Evolutionary conservation across 1,139 yeast species (phyloP), one percentile per base, ranked within the genome.

Genomic region (Trichomonascaceae sp.): DNA sequence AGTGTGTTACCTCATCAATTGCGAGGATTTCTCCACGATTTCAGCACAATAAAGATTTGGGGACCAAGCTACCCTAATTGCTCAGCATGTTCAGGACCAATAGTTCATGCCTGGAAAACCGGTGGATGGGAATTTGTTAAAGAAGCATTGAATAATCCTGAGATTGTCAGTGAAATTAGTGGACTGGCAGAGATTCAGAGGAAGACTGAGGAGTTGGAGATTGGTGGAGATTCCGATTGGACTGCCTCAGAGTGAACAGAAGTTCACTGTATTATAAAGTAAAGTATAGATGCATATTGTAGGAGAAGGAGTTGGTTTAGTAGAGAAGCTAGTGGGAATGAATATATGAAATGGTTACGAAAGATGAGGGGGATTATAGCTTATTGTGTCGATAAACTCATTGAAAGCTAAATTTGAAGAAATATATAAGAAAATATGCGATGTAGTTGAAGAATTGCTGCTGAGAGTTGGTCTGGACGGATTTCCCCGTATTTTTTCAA

Each of bases 1-100:
- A 96, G 97, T 1, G 79, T 77, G 1, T 71, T 85, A 1, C 96
- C 97, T 0, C 99, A 93, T 68, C 99, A 93, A 66, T 74, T 93
- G 18, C 75, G 99, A 58, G 98, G 98, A 0, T 91, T 85, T 63
- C 70, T 93, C 45, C 81, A 80, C 60, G 78, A 77, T 55, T 89
- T 84, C 63, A 79, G 80, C 43, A 83, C 82, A 12, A 68, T 83
- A 57, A 84, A 83, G 60, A 73, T 91, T 15, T 74, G 75, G 57
- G 84, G 96, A 0, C 89, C 90, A 0, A 83, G 83, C 27, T 93
- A 86, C 68, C 73, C 76, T 41, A 76, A 80, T 61, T 93, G 99
- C 67, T 85, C 97, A 0, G 99, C 93, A 0, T 93, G 99, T 63
- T 87, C 96, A 0, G 59, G 68, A 0, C 61, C 73, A 0, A 84